Conservation (phyloP, 306 rosid species). For the Oemleria cerasiformis region DNA sequence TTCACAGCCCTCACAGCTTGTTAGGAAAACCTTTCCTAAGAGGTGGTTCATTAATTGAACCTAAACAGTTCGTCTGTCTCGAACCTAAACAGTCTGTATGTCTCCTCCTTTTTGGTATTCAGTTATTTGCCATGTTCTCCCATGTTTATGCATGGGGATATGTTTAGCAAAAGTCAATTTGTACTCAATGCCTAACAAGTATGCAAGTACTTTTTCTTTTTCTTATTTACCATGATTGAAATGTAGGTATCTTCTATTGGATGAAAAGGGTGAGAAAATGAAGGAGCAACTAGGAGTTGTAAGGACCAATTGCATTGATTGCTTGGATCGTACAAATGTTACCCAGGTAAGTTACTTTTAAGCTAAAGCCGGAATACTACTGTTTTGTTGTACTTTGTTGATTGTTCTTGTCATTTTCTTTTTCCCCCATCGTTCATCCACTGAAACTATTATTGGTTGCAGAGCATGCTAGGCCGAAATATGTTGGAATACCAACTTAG, state of each 20-base stretch:
- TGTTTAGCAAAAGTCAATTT: neutral
- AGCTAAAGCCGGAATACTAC: neutral
- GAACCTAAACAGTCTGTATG: too few species aligned
- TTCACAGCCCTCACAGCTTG: neutral
- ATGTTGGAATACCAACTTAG: conserved; percentile 92
- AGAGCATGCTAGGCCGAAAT: conserved; percentile 92
- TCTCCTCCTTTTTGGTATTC: neutral
- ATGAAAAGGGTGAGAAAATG: conserved; percentile 90
- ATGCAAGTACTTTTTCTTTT: neutral
- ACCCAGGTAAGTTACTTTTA: conserved; percentile 66
- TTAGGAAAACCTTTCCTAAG: neutral
- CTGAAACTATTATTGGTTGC: conserved; percentile 37
- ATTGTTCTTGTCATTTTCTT: conserved; percentile 9
- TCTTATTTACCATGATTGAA: conserved; percentile 25
- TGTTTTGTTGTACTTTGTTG: neutral
- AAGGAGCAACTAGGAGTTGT: conserved; percentile 94
- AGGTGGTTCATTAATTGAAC: neutral
- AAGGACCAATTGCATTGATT: conserved; percentile 93
- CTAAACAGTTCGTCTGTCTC: neutral
- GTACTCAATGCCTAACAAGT: neutral
- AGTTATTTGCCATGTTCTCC: neutral
- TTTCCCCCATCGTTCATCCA: neutral
- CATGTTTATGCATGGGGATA: neutral
- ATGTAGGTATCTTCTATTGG: conserved; percentile 76
- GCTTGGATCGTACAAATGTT: conserved; percentile 96